A percentile compares a stretch with the other conserved stretches of the same genome.
phyloP scores from a whole-genome alignment of 768 basidiomycete genomes.

The Xanthoconium purpureum region DNA sequence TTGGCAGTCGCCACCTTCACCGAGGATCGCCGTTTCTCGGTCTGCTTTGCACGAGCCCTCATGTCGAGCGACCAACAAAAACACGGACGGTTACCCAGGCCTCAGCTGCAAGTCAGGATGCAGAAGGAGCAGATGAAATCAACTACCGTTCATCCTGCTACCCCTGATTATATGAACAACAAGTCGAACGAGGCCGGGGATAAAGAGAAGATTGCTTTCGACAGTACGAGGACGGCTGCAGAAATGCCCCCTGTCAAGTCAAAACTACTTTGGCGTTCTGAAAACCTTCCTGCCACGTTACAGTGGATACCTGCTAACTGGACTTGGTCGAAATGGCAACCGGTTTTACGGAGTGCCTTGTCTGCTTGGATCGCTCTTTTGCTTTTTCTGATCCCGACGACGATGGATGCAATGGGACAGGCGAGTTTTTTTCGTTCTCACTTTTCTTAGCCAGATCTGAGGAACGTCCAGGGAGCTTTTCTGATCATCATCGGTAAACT shows the following conservation, averaged over 20 bases:
- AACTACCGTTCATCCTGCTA: background rate
- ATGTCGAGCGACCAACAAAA: conserved; percentile 11
- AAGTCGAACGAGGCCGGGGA: background rate
- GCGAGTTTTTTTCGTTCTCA: conserved; percentile 29
- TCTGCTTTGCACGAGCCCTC: background rate
- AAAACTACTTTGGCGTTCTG: background rate
- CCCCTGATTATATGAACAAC: background rate
- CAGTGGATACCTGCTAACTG: conserved; percentile 59
- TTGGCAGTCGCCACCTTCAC: too few species aligned
- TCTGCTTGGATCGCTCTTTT: conserved; percentile 60
- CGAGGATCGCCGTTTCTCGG: background rate
- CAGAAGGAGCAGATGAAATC: background rate
- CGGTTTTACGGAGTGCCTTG: conserved; percentile 58
- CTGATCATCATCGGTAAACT: conserved; percentile 56
- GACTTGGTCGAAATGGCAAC: conserved; percentile 58
- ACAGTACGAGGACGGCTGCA: background rate
- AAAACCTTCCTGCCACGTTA: conserved; percentile 32
- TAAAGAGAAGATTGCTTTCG: background rate
- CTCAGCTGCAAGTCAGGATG: conserved; percentile 10
- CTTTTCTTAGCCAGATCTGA: background rate
- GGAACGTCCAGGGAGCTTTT: conserved; percentile 51
- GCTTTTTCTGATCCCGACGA: conserved; percentile 53
- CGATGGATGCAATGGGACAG: conserved; percentile 53
- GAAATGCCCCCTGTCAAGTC: background rate
- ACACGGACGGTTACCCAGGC: background rate